Evolutionary conservation across 1,284 basidiomycete genomes (phyloP).

Genomic region (Coriolopsis trogii): DNA sequence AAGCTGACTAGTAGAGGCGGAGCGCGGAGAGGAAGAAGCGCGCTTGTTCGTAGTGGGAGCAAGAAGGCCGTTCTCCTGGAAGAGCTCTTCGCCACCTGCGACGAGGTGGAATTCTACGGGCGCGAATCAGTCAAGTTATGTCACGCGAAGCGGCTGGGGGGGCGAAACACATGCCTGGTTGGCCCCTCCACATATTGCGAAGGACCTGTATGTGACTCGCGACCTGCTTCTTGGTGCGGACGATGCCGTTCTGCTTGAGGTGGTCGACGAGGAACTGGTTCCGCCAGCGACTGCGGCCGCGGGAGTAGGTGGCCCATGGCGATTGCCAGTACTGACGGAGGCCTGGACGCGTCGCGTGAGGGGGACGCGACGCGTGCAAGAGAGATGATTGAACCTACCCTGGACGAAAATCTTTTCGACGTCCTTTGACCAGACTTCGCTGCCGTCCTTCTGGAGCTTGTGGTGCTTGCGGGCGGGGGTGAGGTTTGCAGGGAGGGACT

Average conservation of each 20-base stretch:
- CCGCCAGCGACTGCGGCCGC: conserved; percentile 76
- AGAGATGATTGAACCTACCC: conserved; percentile 42
- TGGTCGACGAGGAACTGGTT: conserved; percentile 84
- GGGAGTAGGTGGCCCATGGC: conserved; percentile 75
- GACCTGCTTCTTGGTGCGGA: conserved; percentile 79
- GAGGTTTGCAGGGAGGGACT: conserved; percentile 42
- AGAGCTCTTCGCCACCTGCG: conserved; percentile 73
- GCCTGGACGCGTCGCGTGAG: conserved; percentile 41
- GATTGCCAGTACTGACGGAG: conserved; percentile 77
- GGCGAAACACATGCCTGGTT: conserved; percentile 56
- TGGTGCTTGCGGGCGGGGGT: conserved; percentile 81
- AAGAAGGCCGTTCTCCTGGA: conserved; percentile 51
- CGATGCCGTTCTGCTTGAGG: conserved; percentile 64
- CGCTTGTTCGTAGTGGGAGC: conserved; percentile 30
- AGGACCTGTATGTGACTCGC: conserved; percentile 83
- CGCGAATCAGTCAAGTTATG: conserved; percentile 34
- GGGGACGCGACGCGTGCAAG: conserved; percentile 3
- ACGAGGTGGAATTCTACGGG: conserved; percentile 62
- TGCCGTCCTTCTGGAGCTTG: conserved; percentile 81
- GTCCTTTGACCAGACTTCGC: conserved; percentile 79
- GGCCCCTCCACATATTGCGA: conserved; percentile 84
- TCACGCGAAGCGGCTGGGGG: not conserved
- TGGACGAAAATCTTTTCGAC: conserved; percentile 78
- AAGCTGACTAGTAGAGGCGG: conserved; percentile 12
- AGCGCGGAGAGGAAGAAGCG: conserved; percentile 17